A percentile compares a stretch with the other conserved stretches of the same genome.
Conservation (phyloP, 495 filamentous ascomycete genomes). For the Penicillium cosmopolitanum region DNA sequence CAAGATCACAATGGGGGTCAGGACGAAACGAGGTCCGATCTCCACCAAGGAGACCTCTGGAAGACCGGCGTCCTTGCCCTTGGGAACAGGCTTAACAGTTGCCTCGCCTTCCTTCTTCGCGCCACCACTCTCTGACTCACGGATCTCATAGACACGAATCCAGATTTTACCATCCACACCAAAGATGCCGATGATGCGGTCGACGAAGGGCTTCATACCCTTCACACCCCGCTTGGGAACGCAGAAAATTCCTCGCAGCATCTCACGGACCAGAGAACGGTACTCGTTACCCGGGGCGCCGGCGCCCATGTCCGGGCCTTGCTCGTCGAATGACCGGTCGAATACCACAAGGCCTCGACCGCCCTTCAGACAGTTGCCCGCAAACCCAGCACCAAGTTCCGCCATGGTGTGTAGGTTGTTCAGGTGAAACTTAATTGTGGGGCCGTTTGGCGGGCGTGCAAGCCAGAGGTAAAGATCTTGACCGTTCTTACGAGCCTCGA, state of each 20-base stretch:
- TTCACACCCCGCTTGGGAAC: constrained; percentile 81
- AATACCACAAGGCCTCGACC: constrained; percentile 95
- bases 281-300: constrained; percentile 47
- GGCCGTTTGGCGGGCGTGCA: constrained; percentile 91
- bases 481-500: constrained; percentile 87
- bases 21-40: constrained; percentile 92
- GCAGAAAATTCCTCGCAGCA: constrained; percentile 89
- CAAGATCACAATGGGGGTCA: constrained; percentile 94
- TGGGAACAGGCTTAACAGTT: constrained; percentile 36
- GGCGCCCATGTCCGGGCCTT: constrained; percentile 49
- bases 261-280: constrained; percentile 59
- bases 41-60: constrained; percentile 85
- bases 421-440: constrained; percentile 75
- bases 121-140: constrained; percentile 68
- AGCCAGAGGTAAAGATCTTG: constrained; percentile 95
- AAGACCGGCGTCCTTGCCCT: constrained; percentile 44
- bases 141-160: constrained; percentile 92
- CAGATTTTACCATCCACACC: constrained; percentile 95
- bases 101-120: constrained; percentile 38
- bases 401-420: constrained; percentile 87
- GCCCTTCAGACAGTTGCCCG: constrained; percentile 94
- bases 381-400: constrained; percentile 83
- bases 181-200: constrained; percentile 92
- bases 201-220: constrained; percentile 93
- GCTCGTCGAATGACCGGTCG: constrained; percentile 78